These are phyloP conservation scores for Neurospora sp. DNA, from an alignment of 495 filamentous ascomycete genomes.

Conservation along the genomic window DNA sequence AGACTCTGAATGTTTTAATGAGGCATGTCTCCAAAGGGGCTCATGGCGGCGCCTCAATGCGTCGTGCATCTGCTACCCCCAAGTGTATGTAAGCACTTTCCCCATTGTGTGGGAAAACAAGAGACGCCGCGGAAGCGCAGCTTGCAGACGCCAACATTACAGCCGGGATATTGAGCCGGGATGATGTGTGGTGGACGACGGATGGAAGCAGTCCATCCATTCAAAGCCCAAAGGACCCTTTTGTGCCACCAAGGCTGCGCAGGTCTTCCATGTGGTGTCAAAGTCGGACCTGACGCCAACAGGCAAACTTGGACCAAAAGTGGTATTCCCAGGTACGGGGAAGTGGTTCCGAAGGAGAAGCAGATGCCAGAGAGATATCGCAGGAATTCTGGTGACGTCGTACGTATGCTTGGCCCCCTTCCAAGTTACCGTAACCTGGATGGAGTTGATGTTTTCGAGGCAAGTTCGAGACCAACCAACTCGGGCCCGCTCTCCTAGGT, in stretches of 20 bases:
- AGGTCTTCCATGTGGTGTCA: not conserved
- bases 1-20: not conserved
- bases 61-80: not conserved
- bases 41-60: not conserved
- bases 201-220: slow-evolving; percentile 10
- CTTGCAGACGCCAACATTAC: slow-evolving; percentile 9
- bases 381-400: not conserved
- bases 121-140: slow-evolving; percentile 7
- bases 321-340: not conserved
- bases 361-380: not conserved
- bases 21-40: not conserved
- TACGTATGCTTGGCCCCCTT: not conserved
- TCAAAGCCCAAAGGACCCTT: slow-evolving; percentile 2
- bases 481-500: not conserved
- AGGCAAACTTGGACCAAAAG: not conserved
- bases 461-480: not conserved
- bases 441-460: not conserved
- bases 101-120: not conserved
- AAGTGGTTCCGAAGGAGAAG: not conserved
- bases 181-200: slow-evolving; percentile 13
- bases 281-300: not conserved
- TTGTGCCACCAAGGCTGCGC: not conserved
- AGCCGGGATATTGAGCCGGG: slow-evolving; percentile 13
- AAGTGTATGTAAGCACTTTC: not conserved
- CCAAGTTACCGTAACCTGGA: not conserved